Conservation (phyloP, 169 alveolate species). For the Fabrea salina region DNA sequence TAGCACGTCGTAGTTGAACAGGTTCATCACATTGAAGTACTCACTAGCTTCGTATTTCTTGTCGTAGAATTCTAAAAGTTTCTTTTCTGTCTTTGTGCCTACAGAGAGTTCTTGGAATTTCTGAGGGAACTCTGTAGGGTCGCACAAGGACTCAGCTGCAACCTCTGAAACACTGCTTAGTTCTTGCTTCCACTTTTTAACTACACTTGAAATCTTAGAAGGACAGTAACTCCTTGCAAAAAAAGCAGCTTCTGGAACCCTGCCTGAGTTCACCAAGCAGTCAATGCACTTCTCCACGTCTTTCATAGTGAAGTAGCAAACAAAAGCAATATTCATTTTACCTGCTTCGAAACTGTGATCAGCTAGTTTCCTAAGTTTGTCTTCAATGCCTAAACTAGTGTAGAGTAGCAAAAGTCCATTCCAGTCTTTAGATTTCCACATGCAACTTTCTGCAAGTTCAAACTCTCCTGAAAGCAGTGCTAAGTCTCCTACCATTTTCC, state of each 20-base stretch:
- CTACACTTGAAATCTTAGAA: slow-evolving; percentile 57
- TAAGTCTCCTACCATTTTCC: slow-evolving; percentile 77
- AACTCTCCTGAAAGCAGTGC: slow-evolving; percentile 72
- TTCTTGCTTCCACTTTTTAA: slow-evolving; percentile 72
- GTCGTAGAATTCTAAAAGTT: not conserved
- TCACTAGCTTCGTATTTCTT: not conserved
- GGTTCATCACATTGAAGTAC: not conserved
- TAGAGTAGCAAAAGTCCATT: slow-evolving; percentile 59
- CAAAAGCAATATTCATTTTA: slow-evolving; percentile 80
- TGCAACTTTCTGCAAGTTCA: slow-evolving; percentile 69
- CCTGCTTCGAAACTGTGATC: slow-evolving; percentile 54
- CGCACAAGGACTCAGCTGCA: not conserved
- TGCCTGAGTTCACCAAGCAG: slow-evolving; percentile 63
- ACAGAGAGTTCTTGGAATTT: slow-evolving; percentile 25
- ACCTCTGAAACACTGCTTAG: slow-evolving; percentile 6
- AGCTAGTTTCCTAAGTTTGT: slow-evolving; percentile 63
- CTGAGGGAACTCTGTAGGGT: slow-evolving; percentile 16
- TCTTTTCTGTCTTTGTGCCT: slow-evolving; percentile 12
- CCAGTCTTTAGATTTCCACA: slow-evolving; percentile 70
- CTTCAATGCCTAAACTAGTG: slow-evolving; percentile 63
- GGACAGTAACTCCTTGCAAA: slow-evolving; percentile 87
- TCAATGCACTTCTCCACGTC: slow-evolving; percentile 70
- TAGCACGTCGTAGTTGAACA: not conserved
- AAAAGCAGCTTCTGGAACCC: slow-evolving; percentile 84
- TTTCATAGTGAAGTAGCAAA: slow-evolving; percentile 52